Percentiles rank a stretch among this genome's conserved stretches.
These are phyloP conservation scores for Pseudozyma thailandica DNA, from an alignment of 1,284 basidiomycete genomes.

Conservation along the genomic window DNA sequence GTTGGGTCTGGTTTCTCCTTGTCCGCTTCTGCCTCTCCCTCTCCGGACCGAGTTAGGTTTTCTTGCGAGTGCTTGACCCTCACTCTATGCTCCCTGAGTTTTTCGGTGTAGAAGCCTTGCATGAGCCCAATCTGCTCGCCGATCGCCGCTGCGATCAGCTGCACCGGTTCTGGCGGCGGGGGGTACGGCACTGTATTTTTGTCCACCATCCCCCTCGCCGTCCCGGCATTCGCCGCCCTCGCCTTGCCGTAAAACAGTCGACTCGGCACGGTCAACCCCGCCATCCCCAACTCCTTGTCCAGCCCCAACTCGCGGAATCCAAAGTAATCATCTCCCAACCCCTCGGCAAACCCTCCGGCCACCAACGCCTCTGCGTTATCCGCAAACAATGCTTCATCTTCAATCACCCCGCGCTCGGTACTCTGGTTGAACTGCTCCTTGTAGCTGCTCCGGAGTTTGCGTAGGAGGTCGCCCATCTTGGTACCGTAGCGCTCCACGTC, in stretches of 20 bases:
- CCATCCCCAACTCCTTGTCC: slow-evolving; percentile 84
- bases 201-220: not conserved
- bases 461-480: slow-evolving; percentile 81
- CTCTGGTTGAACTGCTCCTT: slow-evolving; percentile 75
- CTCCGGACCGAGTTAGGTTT: not conserved
- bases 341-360: slow-evolving; percentile 87
- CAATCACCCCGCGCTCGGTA: slow-evolving; percentile 69
- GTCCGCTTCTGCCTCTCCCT: slow-evolving; percentile 2
- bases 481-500: slow-evolving; percentile 85
- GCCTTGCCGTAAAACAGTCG: slow-evolving; percentile 78
- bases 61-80: slow-evolving; percentile 21
- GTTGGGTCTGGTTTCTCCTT: slow-evolving; percentile 21
- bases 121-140: slow-evolving; percentile 86
- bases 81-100: slow-evolving; percentile 39
- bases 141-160: slow-evolving; percentile 75
- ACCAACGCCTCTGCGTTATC: slow-evolving; percentile 78
- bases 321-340: slow-evolving; percentile 91
- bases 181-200: slow-evolving; percentile 72
- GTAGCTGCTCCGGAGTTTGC: slow-evolving; percentile 84
- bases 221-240: not conserved
- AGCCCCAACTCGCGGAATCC: slow-evolving; percentile 89
- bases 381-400: slow-evolving; percentile 82
- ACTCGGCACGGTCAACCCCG: slow-evolving; percentile 81
- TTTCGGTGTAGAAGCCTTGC: slow-evolving; percentile 74
- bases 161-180: slow-evolving; percentile 81